phyloP scores from a whole-genome alignment of 176 grass and related monocot genomes.

The Musa itinerans region DNA sequence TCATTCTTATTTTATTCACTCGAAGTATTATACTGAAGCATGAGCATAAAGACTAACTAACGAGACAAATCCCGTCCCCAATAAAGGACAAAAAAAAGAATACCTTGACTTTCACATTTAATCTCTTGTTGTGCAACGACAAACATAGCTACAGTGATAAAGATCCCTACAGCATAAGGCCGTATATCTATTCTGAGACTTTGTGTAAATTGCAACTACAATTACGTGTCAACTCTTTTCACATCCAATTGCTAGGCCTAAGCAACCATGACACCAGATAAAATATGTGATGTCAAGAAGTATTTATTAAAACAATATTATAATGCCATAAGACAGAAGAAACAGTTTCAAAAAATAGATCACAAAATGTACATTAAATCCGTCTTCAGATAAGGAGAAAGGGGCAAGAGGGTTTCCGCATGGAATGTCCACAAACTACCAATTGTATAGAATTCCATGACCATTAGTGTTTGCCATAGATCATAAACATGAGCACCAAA shows the following conservation, averaged over 20 bases:
- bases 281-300: neutral
- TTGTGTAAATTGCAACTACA: too few relatives aligned
- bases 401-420: too few relatives aligned
- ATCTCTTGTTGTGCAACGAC: too few relatives aligned
- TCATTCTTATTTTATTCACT: neutral
- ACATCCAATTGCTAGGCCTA: neutral
- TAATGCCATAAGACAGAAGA: neutral
- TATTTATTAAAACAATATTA: neutral
- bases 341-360: neutral
- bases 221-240: neutral
- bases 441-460: too few relatives aligned
- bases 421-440: too few relatives aligned
- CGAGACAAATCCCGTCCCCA: too few relatives aligned
- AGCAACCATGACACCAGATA: neutral
- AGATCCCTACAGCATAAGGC: too few relatives aligned
- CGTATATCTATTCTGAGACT: too few relatives aligned
- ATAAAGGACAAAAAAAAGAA: constrained; percentile 13
- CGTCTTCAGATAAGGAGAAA: neutral
- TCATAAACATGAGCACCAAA: too few relatives aligned
- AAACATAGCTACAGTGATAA: too few relatives aligned
- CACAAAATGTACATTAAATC: neutral
- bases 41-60: neutral
- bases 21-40: neutral
- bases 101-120: too few relatives aligned
- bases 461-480: too few relatives aligned